Evolutionary conservation across 495 filamentous ascomycete genomes (phyloP).

Genomic region (Podospora conica): DNA sequence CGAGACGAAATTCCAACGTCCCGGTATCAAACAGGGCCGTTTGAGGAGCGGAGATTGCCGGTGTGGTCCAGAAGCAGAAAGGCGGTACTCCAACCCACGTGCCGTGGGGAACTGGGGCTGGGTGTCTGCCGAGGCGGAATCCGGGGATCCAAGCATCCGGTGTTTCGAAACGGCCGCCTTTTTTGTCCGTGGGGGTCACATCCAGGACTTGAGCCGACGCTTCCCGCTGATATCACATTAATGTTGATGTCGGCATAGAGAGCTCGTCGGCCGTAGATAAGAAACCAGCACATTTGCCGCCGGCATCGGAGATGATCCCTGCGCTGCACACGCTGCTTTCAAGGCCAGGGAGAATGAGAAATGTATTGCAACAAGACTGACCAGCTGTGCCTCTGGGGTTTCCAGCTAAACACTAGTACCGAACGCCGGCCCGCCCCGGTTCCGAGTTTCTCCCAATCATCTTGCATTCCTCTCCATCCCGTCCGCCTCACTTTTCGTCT

Average conservation of each 20-base stretch:
- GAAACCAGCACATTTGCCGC: not conserved
- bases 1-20: not conserved
- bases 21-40: not conserved
- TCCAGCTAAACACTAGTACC: not conserved
- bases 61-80: not conserved
- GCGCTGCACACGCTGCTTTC: not conserved
- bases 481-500: slow-evolving; percentile 1
- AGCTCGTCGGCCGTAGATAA: not conserved
- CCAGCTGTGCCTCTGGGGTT: not conserved
- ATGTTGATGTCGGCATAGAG: not conserved
- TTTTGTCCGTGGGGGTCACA: not conserved
- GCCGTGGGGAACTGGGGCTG: not conserved
- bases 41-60: not conserved
- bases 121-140: not conserved
- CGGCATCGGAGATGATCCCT: not conserved
- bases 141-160: not conserved
- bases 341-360: not conserved
- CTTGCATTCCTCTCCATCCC: not conserved
- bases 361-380: not conserved
- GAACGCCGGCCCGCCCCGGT: not conserved
- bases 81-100: not conserved
- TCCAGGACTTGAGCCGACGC: not conserved
- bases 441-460: not conserved
- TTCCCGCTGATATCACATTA: not conserved
- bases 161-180: not conserved